Conservation (phyloP, 495 filamentous ascomycete species). For the Penicillium manginii region DNA sequence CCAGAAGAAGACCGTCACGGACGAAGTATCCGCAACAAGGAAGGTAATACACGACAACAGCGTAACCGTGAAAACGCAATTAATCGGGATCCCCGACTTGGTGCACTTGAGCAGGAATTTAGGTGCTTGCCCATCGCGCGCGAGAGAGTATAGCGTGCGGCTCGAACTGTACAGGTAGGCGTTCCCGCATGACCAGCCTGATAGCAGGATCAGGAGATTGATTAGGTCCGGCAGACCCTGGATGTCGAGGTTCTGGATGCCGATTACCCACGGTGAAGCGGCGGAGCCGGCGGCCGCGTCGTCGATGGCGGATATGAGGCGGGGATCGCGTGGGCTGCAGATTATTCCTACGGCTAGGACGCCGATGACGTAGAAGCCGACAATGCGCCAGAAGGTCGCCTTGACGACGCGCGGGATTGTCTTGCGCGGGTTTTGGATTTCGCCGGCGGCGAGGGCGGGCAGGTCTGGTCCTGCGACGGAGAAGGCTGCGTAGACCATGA, state of each 20-base stretch:
- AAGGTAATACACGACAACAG: conserved; percentile 64
- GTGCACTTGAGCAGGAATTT: conserved; percentile 37
- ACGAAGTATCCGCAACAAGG: conserved; percentile 60
- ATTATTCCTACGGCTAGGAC: conserved; percentile 57
- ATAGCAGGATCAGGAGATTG: conserved; percentile 71
- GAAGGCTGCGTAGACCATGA: conserved; percentile 49
- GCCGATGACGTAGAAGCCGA: conserved; percentile 73
- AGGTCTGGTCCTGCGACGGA: conserved; percentile 64
- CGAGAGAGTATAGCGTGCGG: conserved; percentile 76
- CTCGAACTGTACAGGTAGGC: conserved; percentile 76
- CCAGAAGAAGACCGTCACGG: conserved; percentile 60
- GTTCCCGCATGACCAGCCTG: conserved; percentile 71
- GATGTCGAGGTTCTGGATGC: conserved; percentile 62
- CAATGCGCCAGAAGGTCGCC: conserved; percentile 82
- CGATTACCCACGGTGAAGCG: conserved; percentile 61
- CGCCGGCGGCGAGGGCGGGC: conserved; percentile 79
- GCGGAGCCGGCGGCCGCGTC: conserved; percentile 45
- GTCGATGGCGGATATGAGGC: conserved; percentile 57
- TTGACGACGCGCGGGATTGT: conserved; percentile 78
- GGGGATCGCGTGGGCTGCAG: conserved; percentile 49
- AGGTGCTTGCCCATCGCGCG: conserved; percentile 68
- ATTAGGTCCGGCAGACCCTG: conserved; percentile 68
- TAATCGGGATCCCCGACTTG: conserved; percentile 60
- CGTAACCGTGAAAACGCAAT: conserved; percentile 58
- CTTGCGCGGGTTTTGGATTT: conserved; percentile 73